These are phyloP conservation scores for Euphrasia arctica DNA, from an alignment of 305 asterid species.

Conservation along the genomic window DNA sequence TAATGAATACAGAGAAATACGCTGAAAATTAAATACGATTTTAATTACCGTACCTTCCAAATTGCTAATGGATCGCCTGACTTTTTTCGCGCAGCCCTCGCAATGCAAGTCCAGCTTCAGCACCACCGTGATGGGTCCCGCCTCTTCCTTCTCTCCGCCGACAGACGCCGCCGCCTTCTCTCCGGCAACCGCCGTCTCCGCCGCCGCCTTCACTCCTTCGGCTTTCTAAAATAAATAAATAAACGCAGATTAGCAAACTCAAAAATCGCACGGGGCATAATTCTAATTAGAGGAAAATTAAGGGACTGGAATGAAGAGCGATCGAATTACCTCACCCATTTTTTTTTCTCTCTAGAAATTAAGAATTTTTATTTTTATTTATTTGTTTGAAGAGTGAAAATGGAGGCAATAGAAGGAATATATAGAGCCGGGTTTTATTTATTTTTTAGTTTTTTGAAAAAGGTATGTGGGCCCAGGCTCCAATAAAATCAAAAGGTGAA, in stretches of 20 bases:
- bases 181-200: slow-evolving; percentile 35
- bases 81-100: slow-evolving; percentile 89
- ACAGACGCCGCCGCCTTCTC: slow-evolving; percentile 32
- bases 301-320: not conserved
- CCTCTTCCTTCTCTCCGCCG: slow-evolving; percentile 38
- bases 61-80: slow-evolving; percentile 59
- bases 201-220: slow-evolving; percentile 42
- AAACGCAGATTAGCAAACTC: not conserved
- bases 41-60: slow-evolving; percentile 43
- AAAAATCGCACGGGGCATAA: not conserved
- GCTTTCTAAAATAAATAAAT: slow-evolving; percentile 41
- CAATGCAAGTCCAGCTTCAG: slow-evolving; percentile 86
- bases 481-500: not conserved
- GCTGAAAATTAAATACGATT: not conserved
- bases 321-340: slow-evolving; percentile 67
- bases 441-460: not conserved
- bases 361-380: not conserved
- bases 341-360: not conserved
- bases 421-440: slow-evolving; percentile 32
- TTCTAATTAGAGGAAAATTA: not conserved
- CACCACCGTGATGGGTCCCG: slow-evolving; percentile 39
- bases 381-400: slow-evolving; percentile 43
- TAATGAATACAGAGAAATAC: not conserved
- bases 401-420: slow-evolving; percentile 37
- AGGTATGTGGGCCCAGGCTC: slow-evolving; percentile 19